These are phyloP conservation scores for Ceratobasidium sp. DNA, from an alignment of 1,284 basidiomycete genomes.

Conservation along the genomic window DNA sequence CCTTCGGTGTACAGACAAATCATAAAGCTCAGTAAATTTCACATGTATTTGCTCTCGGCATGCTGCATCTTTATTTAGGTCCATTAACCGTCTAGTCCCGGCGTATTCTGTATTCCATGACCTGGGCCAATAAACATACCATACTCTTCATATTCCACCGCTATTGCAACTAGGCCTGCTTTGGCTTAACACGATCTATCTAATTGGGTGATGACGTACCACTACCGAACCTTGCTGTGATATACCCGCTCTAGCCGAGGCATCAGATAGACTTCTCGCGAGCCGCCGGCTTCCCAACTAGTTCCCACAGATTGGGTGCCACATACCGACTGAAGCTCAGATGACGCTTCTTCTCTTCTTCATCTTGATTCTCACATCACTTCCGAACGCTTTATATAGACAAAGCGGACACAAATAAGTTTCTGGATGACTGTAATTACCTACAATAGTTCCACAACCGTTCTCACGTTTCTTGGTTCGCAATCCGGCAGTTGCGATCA, in stretches of 20 bases:
- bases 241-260: neutral
- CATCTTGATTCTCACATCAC: neutral
- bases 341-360: slow-evolving; percentile 15
- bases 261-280: neutral
- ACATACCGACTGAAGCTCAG: neutral
- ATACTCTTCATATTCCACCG: too few relatives aligned
- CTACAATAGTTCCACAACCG: neutral
- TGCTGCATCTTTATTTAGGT: neutral
- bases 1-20: neutral
- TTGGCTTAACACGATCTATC: neutral
- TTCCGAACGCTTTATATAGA: neutral
- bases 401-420: neutral
- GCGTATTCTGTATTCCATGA: too few relatives aligned
- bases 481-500: neutral
- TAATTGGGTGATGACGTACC: neutral
- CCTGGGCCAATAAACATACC: too few relatives aligned
- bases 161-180: neutral
- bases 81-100: neutral
- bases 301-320: neutral
- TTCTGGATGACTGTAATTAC: neutral
- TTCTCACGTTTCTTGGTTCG: slow-evolving; percentile 9
- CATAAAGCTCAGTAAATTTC: neutral
- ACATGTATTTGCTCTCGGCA: neutral
- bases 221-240: neutral
- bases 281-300: slow-evolving; percentile 6